phyloP scores from a whole-genome alignment of 1,139 yeast genomes.

The Lizanozyma gosingica region DNA sequence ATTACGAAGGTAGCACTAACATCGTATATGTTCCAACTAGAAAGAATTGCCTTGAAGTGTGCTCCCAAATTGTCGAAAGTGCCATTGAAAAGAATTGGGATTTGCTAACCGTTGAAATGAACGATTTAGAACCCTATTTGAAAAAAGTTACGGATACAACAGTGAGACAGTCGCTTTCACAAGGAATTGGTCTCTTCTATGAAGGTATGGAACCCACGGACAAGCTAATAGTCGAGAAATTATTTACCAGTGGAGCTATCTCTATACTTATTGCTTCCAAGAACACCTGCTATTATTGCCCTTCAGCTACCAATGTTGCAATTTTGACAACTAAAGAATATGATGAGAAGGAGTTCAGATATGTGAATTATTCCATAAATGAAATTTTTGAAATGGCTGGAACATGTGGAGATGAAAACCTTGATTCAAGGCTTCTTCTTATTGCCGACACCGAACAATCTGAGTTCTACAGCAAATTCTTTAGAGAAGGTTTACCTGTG shows the following conservation, averaged over 20 bases:
- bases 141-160: slow-evolving; percentile 38
- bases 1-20: slow-evolving; percentile 21
- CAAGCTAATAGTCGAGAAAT: slow-evolving; percentile 40
- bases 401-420: slow-evolving; percentile 23
- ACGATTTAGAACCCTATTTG: slow-evolving; percentile 34
- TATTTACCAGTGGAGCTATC: slow-evolving; percentile 43
- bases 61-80: slow-evolving; percentile 34
- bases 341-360: slow-evolving; percentile 68
- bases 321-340: slow-evolving; percentile 65
- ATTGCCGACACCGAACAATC: slow-evolving; percentile 49
- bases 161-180: slow-evolving; percentile 34
- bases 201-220: slow-evolving; percentile 54
- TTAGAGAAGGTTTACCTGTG: slow-evolving; percentile 69
- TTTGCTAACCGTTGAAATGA: slow-evolving; percentile 18
- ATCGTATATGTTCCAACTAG: slow-evolving; percentile 53
- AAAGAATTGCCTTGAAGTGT: slow-evolving; percentile 45
- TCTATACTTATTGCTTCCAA: slow-evolving; percentile 49
- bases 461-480: slow-evolving; percentile 61
- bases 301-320: slow-evolving; percentile 46
- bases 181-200: slow-evolving; percentile 64
- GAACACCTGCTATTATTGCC: slow-evolving; percentile 45
- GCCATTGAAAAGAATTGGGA: slow-evolving; percentile 16
- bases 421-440: slow-evolving; percentile 31
- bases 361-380: slow-evolving; percentile 58
- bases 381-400: slow-evolving; percentile 74